These are phyloP conservation scores for Cercospora berteroae DNA, from an alignment of 2,329 filamentous ascomycete genomes.

Conservation along the genomic window DNA sequence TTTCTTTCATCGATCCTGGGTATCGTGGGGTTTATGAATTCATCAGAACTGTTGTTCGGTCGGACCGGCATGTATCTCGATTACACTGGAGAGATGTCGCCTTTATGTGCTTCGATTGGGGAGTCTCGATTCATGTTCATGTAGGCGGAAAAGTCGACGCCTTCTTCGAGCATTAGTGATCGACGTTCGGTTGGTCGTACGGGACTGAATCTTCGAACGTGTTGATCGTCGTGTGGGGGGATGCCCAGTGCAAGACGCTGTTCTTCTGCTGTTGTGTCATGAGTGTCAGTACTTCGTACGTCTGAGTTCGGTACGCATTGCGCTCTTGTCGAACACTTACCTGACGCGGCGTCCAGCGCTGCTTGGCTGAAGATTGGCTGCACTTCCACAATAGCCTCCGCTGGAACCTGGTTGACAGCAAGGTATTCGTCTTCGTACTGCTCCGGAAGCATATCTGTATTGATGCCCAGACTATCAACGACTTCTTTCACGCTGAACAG, in stretches of 20 bases:
- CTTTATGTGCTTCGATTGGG: neutral
- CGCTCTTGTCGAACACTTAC: neutral
- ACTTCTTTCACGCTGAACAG: slow-evolving; percentile 17
- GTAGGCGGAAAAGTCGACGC: neutral
- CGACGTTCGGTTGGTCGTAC: neutral
- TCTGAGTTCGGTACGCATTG: too few species aligned
- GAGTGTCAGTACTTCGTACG: neutral
- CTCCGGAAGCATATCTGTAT: slow-evolving; percentile 1
- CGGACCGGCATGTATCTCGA: neutral
- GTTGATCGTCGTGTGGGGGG: neutral
- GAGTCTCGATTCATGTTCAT: neutral
- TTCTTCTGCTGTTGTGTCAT: neutral
- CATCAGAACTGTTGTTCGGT: neutral
- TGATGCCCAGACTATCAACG: slow-evolving; percentile 6
- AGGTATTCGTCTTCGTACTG: slow-evolving; percentile 18
- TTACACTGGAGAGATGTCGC: neutral
- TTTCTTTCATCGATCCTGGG: neutral
- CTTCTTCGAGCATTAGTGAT: slow-evolving; percentile 7
- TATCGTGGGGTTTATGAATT: neutral
- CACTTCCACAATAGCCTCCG: slow-evolving; percentile 14
- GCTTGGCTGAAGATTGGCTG: neutral
- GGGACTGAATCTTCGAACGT: slow-evolving; percentile 5
- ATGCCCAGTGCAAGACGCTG: neutral
- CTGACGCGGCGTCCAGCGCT: slow-evolving; percentile 5
- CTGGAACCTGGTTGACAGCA: slow-evolving; percentile 16